Percentiles rank a stretch among this genome's conserved stretches.
Evolutionary conservation across 139 green algal genomes (phyloP).

Genomic region (Picochlorum sp.): DNA sequence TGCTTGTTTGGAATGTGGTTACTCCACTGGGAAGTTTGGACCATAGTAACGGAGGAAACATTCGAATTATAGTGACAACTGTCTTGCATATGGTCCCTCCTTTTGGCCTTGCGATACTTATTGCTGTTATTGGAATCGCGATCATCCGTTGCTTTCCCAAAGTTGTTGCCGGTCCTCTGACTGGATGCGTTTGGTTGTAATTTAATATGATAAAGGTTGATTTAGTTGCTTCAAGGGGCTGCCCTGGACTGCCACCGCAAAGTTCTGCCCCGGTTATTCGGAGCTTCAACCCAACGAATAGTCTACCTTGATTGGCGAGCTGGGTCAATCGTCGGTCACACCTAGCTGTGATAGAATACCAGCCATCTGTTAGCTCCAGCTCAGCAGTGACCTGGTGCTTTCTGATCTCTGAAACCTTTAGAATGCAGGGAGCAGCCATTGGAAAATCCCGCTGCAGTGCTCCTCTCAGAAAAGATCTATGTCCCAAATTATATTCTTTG

Average conservation of each 20-base stretch:
- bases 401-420: slow-evolving; percentile 29
- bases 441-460: slow-evolving; percentile 50
- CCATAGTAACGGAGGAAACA: slow-evolving; percentile 8
- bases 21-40: slow-evolving; percentile 2
- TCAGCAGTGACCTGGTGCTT: neutral
- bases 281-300: slow-evolving; percentile 16
- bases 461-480: slow-evolving; percentile 35
- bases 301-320: slow-evolving; percentile 8
- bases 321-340: slow-evolving; percentile 32
- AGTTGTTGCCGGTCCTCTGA: neutral
- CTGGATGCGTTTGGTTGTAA: slow-evolving; percentile 3
- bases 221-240: slow-evolving; percentile 11
- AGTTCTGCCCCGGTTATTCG: slow-evolving; percentile 17
- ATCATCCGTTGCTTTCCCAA: neutral
- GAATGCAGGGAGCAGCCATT: slow-evolving; percentile 29
- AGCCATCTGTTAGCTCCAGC: slow-evolving; percentile 55
- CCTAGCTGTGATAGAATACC: slow-evolving; percentile 41
- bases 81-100: slow-evolving; percentile 28
- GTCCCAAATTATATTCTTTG: slow-evolving; percentile 27
- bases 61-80: slow-evolving; percentile 23
- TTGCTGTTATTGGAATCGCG: slow-evolving; percentile 8
- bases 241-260: neutral
- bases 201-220: neutral
- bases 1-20: neutral
- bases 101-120: slow-evolving; percentile 1